Evolutionary conservation across 129 eudicot genomes (phyloP).

Genomic region (Lonicera japonica): DNA sequence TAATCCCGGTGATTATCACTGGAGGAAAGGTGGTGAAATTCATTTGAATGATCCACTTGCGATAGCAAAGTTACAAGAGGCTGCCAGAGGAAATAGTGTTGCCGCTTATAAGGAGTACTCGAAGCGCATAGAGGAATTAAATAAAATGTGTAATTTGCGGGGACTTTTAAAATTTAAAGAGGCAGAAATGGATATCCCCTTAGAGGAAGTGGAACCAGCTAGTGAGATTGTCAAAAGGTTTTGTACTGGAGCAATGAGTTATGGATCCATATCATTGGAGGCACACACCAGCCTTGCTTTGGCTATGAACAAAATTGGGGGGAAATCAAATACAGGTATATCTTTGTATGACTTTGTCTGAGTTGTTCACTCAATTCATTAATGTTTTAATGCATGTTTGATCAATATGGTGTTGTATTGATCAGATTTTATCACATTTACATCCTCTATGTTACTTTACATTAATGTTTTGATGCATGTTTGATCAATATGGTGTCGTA

Average conservation of each 20-base stretch:
- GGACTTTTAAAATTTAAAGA: conserved; percentile 88
- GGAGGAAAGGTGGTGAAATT: conserved; percentile 95
- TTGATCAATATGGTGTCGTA: background rate
- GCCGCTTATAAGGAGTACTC: conserved; percentile 91
- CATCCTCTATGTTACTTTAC: background rate
- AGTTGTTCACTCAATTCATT: background rate
- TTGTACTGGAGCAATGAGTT: conserved; percentile 56
- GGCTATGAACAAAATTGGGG: conserved; percentile 56
- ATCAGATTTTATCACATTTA: background rate
- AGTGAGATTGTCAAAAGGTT: conserved; percentile 74
- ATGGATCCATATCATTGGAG: conserved; percentile 50
- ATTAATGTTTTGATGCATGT: background rate
- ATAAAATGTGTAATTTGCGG: conserved; percentile 71
- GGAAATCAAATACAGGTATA: conserved; percentile 48
- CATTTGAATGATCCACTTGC: conserved; percentile 95
- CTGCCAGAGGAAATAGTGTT: conserved; percentile 84
- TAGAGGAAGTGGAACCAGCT: conserved; percentile 96
- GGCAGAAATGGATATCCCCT: conserved; percentile 44
- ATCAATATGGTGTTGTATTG: background rate
- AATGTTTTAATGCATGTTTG: background rate
- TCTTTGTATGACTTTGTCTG: too few relatives aligned
- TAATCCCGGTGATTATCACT: conserved; percentile 90
- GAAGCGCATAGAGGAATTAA: conserved; percentile 71
- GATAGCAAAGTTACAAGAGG: conserved; percentile 88
- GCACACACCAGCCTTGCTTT: conserved; percentile 45